Evolutionary conservation across 192 early-diverging fungal species (phyloP), one percentile per base, ranked within the genome.

Genomic region (Pilobolus umbonatus): DNA sequence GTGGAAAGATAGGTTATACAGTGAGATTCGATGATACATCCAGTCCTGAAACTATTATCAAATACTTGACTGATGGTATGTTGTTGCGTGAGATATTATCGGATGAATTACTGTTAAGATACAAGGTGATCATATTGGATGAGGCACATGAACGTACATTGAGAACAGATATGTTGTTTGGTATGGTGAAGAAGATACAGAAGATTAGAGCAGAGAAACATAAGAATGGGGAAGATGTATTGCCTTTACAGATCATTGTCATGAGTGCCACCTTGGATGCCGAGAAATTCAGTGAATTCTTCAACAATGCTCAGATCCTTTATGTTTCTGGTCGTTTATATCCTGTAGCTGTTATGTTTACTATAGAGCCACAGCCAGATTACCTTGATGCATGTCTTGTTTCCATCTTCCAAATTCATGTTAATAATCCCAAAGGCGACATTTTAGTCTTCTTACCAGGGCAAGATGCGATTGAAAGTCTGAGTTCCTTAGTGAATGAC

Each of bases 101-200:
- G 4, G 95, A 99, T 66, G 77, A 80, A 15, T 46, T 92, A 50
- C 65, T 99, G 8, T 58, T 72, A 1, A 65, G 80, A 29, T 99
- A 99, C 71, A 83, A 84, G 29, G 87, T 89, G 7, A 84, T 99
- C 60, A 81, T 99, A 26, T 65, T 99, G 32, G 96, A 99, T 60
- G 96, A 99, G 66, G 96, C 96, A 0, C 97, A 99, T 68, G 97
- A 99, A 73, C 85, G 97, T n/a, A 96, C 91, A 0, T 58, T 99
- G 63, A 78, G 97, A 21, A 99, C 97, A 0, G 97, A 99, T 69
- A 89, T 99, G 40, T 63, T 99, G 30, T 92, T 99, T 74, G 97
- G 94, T 8, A 93, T 93, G 90, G 77, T 96, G 15, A 94, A 94
- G 65, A 84, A 77, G 5, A 93, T 95, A 24, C 91, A 93, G 68